Conservation (phyloP, 2,329 filamentous ascomycete species). For the Trichoderma arundinaceum region DNA sequence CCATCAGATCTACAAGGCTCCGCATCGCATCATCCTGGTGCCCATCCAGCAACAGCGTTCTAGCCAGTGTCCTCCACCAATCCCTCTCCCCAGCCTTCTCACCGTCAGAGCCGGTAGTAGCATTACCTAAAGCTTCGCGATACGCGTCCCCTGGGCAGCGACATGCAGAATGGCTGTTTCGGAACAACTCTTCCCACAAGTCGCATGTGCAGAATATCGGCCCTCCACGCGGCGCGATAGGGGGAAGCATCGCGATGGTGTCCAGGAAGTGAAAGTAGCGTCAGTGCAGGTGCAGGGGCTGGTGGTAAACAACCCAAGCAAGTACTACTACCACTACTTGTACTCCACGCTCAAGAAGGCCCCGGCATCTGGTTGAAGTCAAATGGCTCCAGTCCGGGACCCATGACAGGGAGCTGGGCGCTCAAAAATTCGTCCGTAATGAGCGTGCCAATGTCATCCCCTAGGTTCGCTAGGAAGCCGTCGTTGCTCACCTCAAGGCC, state of each 20-base stretch:
- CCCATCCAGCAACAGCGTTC: neutral
- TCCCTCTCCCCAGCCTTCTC: neutral
- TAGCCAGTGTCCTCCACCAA: neutral
- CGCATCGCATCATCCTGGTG: constrained; percentile 13
- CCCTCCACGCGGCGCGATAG: neutral
- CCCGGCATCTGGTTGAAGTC: constrained; percentile 41
- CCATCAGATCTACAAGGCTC: constrained; percentile 17
- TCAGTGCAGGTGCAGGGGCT: neutral
- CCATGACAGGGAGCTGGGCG: constrained; percentile 41
- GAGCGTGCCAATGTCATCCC: constrained; percentile 43
- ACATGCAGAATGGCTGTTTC: neutral
- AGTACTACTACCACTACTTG: too few species aligned
- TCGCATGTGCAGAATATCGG: too few species aligned
- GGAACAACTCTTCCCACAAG: neutral
- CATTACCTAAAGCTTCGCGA: neutral
- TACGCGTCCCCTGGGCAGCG: neutral
- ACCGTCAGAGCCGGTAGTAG: neutral
- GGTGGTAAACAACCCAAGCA: too few species aligned
- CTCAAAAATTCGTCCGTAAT: constrained; percentile 46
- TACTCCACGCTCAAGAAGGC: constrained; percentile 10
- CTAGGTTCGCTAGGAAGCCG: constrained; percentile 41
- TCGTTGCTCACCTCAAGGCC: constrained; percentile 40
- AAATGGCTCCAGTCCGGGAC: constrained; percentile 40
- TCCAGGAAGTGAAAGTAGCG: neutral
- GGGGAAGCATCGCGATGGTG: neutral